Evolutionary conservation across 2,329 filamentous ascomycete genomes (phyloP), one percentile per base, ranked within the genome.

Genomic region (Penicillium psychrosexuale): DNA sequence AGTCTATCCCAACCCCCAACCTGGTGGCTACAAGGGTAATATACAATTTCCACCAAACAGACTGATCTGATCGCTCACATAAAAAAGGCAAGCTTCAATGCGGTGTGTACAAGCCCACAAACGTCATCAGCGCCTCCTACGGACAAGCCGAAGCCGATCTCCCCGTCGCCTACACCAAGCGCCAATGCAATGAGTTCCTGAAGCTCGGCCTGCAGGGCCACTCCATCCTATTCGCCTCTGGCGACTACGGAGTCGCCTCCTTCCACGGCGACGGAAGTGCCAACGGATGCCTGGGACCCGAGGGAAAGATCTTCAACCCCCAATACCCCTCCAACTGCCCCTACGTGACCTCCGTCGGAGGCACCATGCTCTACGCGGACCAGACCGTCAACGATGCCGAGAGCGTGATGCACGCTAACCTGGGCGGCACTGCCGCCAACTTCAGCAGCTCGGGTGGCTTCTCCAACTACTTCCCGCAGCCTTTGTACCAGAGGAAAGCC

Each of bases 121-220:
- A 83, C 58, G 82, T 84, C 7, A 77, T 84, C 56, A 78, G 76
- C 36, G 80, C 85, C 60, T 82, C 78, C 3, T 84, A 84, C 64
- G 81, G 81, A 44, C 78, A 78, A 39, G 75, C 78, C 40, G 83
- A 86, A 68, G 69, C 71, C 5, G 79, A 80, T 22, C 72, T 84
- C 19, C 82, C 83, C 0, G 68, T 75, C 5, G 72, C 70, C 58
- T 86, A 86, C 69, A 79, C 83, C 60, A 72, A 79, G 59, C 69
- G 75, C 3, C 75, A 77, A 58, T 77, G 75, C 59, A 71, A 71
- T 42, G 73, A 77, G 38, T 79, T 81, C 61, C 71, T 83, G 63
- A 83, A 84, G 66, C 75, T 84, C 0, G 78, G 75, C 5, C 59
- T 71, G 3, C 67, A 69, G 47, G 69, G 69, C 11, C 62, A 66